These are phyloP conservation scores for Tylopilus balloui DNA, from an alignment of 768 basidiomycete species.

Conservation along the genomic window DNA sequence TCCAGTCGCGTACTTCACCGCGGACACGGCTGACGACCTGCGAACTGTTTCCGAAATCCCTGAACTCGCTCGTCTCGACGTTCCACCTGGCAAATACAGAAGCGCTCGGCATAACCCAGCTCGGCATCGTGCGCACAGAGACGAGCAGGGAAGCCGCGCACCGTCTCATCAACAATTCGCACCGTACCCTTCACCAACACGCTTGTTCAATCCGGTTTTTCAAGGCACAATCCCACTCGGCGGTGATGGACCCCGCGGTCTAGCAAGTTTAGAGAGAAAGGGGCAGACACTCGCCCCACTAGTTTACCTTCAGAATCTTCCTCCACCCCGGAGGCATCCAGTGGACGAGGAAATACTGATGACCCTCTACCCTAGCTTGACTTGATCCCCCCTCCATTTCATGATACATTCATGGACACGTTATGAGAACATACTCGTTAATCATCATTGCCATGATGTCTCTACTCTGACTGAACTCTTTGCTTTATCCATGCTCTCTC, in stretches of 20 bases:
- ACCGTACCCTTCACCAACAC: conserved; percentile 31
- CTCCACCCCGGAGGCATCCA: conserved; percentile 62
- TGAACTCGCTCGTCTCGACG: conserved; percentile 46
- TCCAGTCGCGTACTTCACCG: conserved; percentile 74
- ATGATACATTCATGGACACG: conserved; percentile 10
- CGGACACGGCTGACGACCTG: conserved; percentile 54
- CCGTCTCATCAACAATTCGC: conserved; percentile 25
- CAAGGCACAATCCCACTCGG: conserved; percentile 3
- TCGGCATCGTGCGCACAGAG: conserved; percentile 32
- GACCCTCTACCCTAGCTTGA: conserved; percentile 41
- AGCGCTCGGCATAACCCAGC: conserved; percentile 60
- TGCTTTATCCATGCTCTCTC: conserved; percentile 2
- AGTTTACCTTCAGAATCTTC: conserved; percentile 54
- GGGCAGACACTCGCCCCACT: conserved; percentile 52
- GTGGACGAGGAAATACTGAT: conserved; percentile 69
- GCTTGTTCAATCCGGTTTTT: conserved; percentile 8
- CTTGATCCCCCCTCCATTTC: conserved; percentile 21
- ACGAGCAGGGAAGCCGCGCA: conserved; percentile 17
- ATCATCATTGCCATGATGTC: conserved; percentile 11
- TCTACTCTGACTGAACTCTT: conserved; percentile 9
- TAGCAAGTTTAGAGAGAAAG: conserved; percentile 14
- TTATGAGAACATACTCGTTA: conserved; percentile 2
- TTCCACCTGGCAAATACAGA: conserved; percentile 58
- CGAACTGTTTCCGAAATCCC: conserved; percentile 57
- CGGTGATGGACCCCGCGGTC: not conserved